These are phyloP conservation scores for Pestalotiopsis sp. DNA, from an alignment of 2,329 filamentous ascomycete species.

Conservation along the genomic window DNA sequence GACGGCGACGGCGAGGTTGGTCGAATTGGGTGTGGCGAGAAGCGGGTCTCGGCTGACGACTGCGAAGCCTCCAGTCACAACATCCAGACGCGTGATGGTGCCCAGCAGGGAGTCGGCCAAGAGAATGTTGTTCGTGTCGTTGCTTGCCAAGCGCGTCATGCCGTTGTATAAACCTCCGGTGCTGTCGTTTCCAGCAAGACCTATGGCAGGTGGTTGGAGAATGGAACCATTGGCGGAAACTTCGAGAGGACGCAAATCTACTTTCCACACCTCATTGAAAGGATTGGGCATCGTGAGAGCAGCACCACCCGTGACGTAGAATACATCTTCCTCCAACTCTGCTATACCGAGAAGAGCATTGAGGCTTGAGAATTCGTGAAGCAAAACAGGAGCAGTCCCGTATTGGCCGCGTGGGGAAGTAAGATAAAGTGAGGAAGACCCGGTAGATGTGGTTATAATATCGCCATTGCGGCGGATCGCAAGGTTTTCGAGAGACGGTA, in stretches of 20 bases:
- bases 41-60: neutral
- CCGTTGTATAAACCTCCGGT: neutral
- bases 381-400: neutral
- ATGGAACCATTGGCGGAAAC: neutral
- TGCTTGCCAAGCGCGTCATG: neutral
- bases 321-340: conserved; percentile 1
- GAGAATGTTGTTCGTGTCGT: neutral
- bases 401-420: neutral
- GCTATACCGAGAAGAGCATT: neutral
- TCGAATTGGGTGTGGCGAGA: neutral
- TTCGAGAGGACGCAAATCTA: neutral
- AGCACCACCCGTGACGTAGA: neutral
- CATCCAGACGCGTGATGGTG: neutral
- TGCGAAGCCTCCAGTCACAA: neutral
- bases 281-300: neutral
- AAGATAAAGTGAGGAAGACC: neutral
- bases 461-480: neutral
- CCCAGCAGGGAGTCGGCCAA: neutral
- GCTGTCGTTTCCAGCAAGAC: neutral
- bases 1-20: neutral
- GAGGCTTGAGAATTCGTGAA: neutral
- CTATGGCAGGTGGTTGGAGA: neutral
- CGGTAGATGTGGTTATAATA: neutral
- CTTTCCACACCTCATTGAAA: neutral
- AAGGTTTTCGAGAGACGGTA: neutral